These are phyloP conservation scores for Leccinellum rugosiceps DNA, from an alignment of 768 basidiomycete species.

Conservation along the genomic window DNA sequence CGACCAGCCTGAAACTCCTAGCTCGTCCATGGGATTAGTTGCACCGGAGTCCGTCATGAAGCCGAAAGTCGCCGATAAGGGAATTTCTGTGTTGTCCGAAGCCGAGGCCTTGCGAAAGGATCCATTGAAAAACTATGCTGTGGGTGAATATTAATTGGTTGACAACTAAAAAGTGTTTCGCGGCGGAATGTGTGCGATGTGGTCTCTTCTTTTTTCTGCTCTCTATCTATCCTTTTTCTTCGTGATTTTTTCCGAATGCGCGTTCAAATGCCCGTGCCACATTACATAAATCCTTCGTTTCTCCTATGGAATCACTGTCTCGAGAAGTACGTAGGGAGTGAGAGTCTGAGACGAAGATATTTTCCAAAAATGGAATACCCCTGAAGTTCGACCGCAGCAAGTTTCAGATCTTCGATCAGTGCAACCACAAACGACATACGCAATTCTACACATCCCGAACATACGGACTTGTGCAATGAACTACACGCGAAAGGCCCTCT, in stretches of 20 bases:
- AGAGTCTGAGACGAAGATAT: too few relatives aligned
- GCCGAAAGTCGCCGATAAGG: slow-evolving; percentile 48
- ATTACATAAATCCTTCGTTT: neutral
- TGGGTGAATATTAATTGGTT: slow-evolving; percentile 17
- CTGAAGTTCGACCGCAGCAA: slow-evolving; percentile 11
- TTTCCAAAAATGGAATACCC: slow-evolving; percentile 16
- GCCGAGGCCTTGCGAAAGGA: slow-evolving; percentile 77
- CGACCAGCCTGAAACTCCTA: slow-evolving; percentile 19
- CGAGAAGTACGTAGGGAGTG: neutral
- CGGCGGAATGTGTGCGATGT: neutral
- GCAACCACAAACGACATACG: slow-evolving; percentile 1
- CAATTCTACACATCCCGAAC: neutral
- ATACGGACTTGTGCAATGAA: slow-evolving; percentile 37
- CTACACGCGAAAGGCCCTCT: slow-evolving; percentile 48
- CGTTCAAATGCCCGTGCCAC: neutral
- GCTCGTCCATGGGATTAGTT: slow-evolving; percentile 28
- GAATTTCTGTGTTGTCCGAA: slow-evolving; percentile 50
- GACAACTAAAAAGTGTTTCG: slow-evolving; percentile 21
- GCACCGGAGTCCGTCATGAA: slow-evolving; percentile 65
- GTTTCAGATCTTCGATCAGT: slow-evolving; percentile 2
- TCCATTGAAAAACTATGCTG: slow-evolving; percentile 75
- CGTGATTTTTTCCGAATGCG: neutral
- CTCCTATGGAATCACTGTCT: slow-evolving; percentile 4
- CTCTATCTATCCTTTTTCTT: slow-evolving; percentile 11
- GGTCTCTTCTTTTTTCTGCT: slow-evolving; percentile 8